Evolutionary conservation across 495 filamentous ascomycete genomes (phyloP).

Genomic region (Daldinia decipiens): DNA sequence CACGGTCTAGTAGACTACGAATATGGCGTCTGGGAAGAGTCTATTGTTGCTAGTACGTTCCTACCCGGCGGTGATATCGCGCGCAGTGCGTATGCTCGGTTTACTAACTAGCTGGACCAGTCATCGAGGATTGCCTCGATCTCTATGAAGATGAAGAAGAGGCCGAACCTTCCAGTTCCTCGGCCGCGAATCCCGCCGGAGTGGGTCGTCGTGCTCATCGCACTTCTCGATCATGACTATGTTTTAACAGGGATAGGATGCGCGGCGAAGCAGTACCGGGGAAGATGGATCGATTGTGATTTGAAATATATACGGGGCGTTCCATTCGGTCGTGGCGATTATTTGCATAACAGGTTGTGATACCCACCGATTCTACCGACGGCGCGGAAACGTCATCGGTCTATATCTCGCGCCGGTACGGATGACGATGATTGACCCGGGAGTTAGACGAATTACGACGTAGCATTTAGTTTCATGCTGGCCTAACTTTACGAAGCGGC

Average conservation of each 20-base stretch:
- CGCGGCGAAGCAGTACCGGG: constrained; percentile 3
- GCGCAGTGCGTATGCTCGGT: constrained; percentile 5
- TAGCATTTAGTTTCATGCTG: constrained; percentile 20
- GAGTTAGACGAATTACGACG: constrained; percentile 26
- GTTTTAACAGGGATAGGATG: constrained; percentile 5
- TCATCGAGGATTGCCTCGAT: constrained; percentile 73
- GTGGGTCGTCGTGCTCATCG: constrained; percentile 27
- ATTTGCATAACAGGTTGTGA: constrained; percentile 40
- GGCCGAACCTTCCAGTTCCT: constrained; percentile 37
- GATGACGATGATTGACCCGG: constrained; percentile 12
- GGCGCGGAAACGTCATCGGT: constrained; percentile 16
- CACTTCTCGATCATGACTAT: constrained; percentile 31
- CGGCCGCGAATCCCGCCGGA: constrained; percentile 35
- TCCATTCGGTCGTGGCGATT: constrained; percentile 26
- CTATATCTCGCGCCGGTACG: constrained; percentile 16
- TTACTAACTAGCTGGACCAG: constrained; percentile 52
- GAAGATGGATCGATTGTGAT: constrained; percentile 27
- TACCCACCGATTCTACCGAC: constrained; percentile 30
- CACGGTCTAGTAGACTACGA: constrained; percentile 96
- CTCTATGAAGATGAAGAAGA: constrained; percentile 59
- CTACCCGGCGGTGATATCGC: constrained; percentile 6
- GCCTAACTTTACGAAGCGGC: constrained; percentile 18
- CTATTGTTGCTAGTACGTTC: constrained; percentile 81
- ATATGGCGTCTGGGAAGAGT: constrained; percentile 95
- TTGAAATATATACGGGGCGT: constrained; percentile 41